A percentile compares a stretch with the other conserved stretches of the same genome.
Conservation (phyloP, 768 basidiomycete genomes). For the Leccinellum albellum region DNA sequence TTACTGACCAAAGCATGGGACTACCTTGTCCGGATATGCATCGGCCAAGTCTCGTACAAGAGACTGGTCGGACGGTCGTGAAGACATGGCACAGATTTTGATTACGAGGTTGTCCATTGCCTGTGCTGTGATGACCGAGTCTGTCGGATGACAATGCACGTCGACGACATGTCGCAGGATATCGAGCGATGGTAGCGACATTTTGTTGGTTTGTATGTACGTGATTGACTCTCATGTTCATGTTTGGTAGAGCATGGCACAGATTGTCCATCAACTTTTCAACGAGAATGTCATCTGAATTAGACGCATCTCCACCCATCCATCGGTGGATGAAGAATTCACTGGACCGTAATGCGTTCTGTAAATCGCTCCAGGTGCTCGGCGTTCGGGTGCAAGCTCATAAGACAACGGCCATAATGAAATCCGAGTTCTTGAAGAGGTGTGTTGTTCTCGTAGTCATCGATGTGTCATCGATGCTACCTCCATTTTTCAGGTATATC, state of each 20-base stretch:
- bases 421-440: conserved; percentile 57
- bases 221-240: no score
- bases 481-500: conserved; percentile 42
- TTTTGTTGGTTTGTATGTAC: no score
- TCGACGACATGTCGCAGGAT: conserved; percentile 74
- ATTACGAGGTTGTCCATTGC: conserved; percentile 57
- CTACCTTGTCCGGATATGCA: conserved; percentile 58
- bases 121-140: conserved; percentile 48
- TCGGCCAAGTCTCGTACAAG: conserved; percentile 65
- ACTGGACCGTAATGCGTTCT: conserved; percentile 66
- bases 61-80: conserved; percentile 60
- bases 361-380: conserved; percentile 60
- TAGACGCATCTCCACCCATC: conserved; percentile 43
- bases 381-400: conserved; percentile 60
- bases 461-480: conserved; percentile 7
- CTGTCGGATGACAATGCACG: conserved; percentile 92
- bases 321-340: conserved; percentile 48
- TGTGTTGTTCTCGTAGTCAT: conserved; percentile 30
- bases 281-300: conserved; percentile 17
- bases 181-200: conserved; percentile 25
- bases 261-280: neutral
- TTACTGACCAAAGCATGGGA: conserved; percentile 85
- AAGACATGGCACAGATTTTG: conserved; percentile 83
- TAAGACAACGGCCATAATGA: conserved; percentile 54
- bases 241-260: neutral